These are phyloP conservation scores for Vanrija humicola DNA, from an alignment of 1,284 basidiomycete genomes.

Conservation along the genomic window DNA sequence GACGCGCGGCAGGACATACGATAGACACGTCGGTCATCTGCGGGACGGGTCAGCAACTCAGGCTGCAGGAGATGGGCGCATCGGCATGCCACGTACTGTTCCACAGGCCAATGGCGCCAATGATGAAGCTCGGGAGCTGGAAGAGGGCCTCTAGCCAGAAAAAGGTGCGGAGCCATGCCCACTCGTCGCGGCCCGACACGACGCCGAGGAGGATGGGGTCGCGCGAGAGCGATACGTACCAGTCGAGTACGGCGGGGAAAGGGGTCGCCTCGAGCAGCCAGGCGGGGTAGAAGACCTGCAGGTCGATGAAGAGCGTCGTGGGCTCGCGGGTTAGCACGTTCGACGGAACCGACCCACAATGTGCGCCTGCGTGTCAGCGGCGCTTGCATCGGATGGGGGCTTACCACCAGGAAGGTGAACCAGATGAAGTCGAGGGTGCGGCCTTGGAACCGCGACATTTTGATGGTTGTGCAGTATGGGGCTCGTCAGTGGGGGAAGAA, in stretches of 20 bases:
- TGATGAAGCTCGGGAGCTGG: slow-evolving; percentile 69
- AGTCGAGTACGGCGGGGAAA: slow-evolving; percentile 26
- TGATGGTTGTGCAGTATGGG: not conserved
- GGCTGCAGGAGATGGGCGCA: not conserved
- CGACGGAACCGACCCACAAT: not conserved
- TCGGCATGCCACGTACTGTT: slow-evolving; percentile 51
- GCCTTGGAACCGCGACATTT: slow-evolving; percentile 28
- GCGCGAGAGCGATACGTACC: slow-evolving; percentile 33
- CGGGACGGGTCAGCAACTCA: not conserved
- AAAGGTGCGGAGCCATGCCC: slow-evolving; percentile 42
- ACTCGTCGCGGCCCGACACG: slow-evolving; percentile 16
- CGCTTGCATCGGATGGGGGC: slow-evolving; percentile 3
- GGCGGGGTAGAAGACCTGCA: slow-evolving; percentile 40
- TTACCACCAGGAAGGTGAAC: slow-evolving; percentile 38
- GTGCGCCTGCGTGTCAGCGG: slow-evolving; percentile 5
- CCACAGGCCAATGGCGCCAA: slow-evolving; percentile 65
- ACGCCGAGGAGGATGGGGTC: slow-evolving; percentile 43
- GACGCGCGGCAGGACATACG: slow-evolving; percentile 19
- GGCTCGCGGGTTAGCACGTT: not conserved
- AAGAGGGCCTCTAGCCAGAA: slow-evolving; percentile 54
- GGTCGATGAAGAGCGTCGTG: slow-evolving; percentile 32
- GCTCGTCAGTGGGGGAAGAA: not conserved
- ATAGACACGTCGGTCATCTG: slow-evolving; percentile 42
- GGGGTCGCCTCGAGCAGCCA: slow-evolving; percentile 21
- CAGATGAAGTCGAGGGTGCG: slow-evolving; percentile 33